Evolutionary conservation across 805 yeast species (phyloP), one percentile per base, ranked within the genome.

Genomic region (Saturnispora hagleri): DNA sequence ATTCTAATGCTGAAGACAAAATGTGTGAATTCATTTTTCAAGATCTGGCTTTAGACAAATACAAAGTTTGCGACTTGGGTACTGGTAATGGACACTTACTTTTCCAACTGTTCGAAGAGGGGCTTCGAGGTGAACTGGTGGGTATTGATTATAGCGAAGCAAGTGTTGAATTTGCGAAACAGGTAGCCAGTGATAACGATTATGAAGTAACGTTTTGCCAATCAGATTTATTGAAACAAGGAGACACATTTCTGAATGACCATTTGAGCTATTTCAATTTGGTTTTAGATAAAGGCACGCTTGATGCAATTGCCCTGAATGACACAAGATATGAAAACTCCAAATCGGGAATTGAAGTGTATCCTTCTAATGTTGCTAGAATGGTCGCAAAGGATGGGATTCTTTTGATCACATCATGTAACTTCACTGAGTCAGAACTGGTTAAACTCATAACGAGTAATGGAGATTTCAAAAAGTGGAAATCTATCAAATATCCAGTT

Each of bases 61-160:
- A 38, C 3, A 47, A 43, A 10, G 73, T 90, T 47, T 68, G 86
- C 20, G 99, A 91, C 66, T 70, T 93, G 38, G 99, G 99, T 1
- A 90, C 99, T 0, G 99, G 99, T 1, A 93, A 93, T 67, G 99
- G 99, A 0, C 97, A 89, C 63, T 69, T 93, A 27, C 63, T 93
- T 28, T 86, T 91, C 58, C 77, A 83, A 51, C 64, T 93, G 33
- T 61, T 65, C 50, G 81, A 85, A 48, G 88, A 85, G 50, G 84
- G 84, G 0, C 36, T 58, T 3, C 26, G 46, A 47, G 83, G 82
- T 17, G 67, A 68, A 28, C 64, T 84, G 56, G 66, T 76, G 2
- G 99, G 99, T 0, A 73, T 93, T 6, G 99, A 93, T 67, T 93
- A 93, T 64, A 84, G 96, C 15, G 80, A 79, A 26, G 76, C 80